phyloP scores from a whole-genome alignment of 495 filamentous ascomycete species.

The Penicillium angulare region DNA sequence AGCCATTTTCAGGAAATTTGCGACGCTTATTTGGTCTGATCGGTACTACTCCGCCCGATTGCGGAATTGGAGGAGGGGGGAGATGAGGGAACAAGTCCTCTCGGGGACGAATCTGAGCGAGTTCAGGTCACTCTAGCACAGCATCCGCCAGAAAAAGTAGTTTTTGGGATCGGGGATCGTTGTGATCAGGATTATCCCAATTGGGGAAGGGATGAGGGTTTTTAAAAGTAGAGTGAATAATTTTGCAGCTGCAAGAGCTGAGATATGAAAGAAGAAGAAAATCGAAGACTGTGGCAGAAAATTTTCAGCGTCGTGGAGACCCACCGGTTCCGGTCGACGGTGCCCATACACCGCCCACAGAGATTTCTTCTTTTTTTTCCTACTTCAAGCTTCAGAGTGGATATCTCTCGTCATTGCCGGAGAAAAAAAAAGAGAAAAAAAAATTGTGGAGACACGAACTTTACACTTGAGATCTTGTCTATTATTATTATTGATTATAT shows the following conservation, averaged over 20 bases:
- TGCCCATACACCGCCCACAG: conserved; percentile 11
- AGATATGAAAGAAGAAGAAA: conserved; percentile 21
- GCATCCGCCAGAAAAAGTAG: conserved; percentile 38
- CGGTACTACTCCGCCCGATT: conserved; percentile 36
- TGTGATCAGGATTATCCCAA: not conserved
- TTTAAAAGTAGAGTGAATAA: conserved; percentile 2
- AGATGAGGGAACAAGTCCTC: conserved; percentile 43
- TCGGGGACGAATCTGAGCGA: conserved; percentile 37
- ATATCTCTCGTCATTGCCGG: not conserved
- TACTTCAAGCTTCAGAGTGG: conserved; percentile 1
- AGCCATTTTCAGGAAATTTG: conserved; percentile 35
- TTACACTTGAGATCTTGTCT: not conserved
- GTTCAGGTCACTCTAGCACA: conserved; percentile 42
- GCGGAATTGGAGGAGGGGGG: conserved; percentile 24
- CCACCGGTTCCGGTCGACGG: conserved; percentile 16
- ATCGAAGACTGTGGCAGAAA: conserved; percentile 17
- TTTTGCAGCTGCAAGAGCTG: conserved; percentile 24
- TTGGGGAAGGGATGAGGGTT: not conserved
- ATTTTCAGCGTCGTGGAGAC: conserved; percentile 16
- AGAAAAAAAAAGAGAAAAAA: conserved; percentile 3
- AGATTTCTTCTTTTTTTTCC: conserved; percentile 9
- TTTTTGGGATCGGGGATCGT: conserved; percentile 11
- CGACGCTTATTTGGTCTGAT: conserved; percentile 20
- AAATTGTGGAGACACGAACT: not conserved
- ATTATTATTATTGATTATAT: not conserved